Evolutionary conservation across 2,329 filamentous ascomycete genomes (phyloP).

Genomic region (Lasiodiplodia sp.): DNA sequence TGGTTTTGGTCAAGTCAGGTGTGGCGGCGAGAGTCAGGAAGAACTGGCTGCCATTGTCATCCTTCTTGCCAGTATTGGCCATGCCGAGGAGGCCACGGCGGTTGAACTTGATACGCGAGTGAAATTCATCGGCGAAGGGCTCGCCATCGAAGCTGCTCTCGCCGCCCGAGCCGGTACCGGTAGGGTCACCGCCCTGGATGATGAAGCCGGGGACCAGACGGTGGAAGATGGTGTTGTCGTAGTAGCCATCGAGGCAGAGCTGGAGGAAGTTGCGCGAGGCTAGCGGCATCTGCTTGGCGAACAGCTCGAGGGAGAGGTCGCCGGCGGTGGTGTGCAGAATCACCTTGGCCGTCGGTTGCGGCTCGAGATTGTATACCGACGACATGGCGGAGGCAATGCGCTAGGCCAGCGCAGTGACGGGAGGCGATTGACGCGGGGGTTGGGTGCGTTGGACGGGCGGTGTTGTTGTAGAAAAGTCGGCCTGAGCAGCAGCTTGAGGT

Average conservation of each 20-base stretch:
- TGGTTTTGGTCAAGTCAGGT: slow-evolving; percentile 85
- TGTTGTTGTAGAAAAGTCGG: background rate
- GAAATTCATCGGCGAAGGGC: slow-evolving; percentile 87
- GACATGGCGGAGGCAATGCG: slow-evolving; percentile 69
- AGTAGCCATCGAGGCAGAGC: slow-evolving; percentile 93
- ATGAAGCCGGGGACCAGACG: slow-evolving; percentile 91
- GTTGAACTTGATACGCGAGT: slow-evolving; percentile 91
- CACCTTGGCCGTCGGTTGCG: slow-evolving; percentile 90
- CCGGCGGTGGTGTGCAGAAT: slow-evolving; percentile 89
- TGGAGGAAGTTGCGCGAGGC: slow-evolving; percentile 96
- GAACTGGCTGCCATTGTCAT: slow-evolving; percentile 95
- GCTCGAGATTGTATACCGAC: slow-evolving; percentile 90
- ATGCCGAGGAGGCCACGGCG: slow-evolving; percentile 90
- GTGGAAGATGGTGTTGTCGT: slow-evolving; percentile 92
- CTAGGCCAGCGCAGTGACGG: background rate
- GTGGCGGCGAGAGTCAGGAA: slow-evolving; percentile 89
- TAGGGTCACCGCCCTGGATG: slow-evolving; percentile 92
- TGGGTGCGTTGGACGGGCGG: background rate
- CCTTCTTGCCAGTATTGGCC: slow-evolving; percentile 81
- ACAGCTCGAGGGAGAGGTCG: slow-evolving; percentile 90
- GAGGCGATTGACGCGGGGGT: background rate
- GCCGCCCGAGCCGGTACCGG: slow-evolving; percentile 88
- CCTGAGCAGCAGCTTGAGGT: background rate
- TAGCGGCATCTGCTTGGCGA: slow-evolving; percentile 91
- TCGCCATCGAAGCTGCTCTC: slow-evolving; percentile 90